Percentiles rank a stretch among this genome's conserved stretches.
phyloP scores from a whole-genome alignment of 768 basidiomycete species.

The Trametes elegans region DNA sequence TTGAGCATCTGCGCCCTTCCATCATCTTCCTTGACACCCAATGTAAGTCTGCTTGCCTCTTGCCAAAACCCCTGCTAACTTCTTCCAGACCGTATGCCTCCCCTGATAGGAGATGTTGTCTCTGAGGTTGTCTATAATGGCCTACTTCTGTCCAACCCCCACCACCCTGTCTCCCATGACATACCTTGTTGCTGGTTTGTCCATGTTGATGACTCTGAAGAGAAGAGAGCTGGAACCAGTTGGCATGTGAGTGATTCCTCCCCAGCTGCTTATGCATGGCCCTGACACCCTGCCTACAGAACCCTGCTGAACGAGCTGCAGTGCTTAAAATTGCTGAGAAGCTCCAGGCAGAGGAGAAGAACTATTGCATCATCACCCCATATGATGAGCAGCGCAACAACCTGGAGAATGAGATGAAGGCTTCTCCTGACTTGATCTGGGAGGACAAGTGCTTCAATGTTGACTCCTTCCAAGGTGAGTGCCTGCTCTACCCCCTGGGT shows the following conservation, averaged over 20 bases:
- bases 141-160: conserved; percentile 51
- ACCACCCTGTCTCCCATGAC: conserved; percentile 47
- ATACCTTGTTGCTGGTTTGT: conserved; percentile 62
- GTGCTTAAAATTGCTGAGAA: conserved; percentile 56
- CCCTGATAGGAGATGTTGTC: conserved; percentile 72
- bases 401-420: conserved; percentile 57
- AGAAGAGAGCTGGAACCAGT: conserved; percentile 36
- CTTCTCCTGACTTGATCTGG: conserved; percentile 52
- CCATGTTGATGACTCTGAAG: conserved; percentile 44
- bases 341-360: conserved; percentile 47
- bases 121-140: conserved; percentile 64
- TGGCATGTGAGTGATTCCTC: conserved; percentile 33
- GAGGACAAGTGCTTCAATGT: conserved; percentile 73
- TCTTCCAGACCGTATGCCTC: conserved; percentile 76
- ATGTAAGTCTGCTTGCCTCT: conserved; percentile 45
- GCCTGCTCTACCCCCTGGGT: too few species aligned
- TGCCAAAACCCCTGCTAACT: neutral
- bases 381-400: conserved; percentile 70
- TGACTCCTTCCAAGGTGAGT: conserved; percentile 75
- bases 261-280: neutral
- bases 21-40: conserved; percentile 67
- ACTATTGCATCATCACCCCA: conserved; percentile 73
- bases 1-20: conserved; percentile 51
- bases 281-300: conserved; percentile 40
- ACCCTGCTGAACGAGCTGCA: conserved; percentile 52